Evolutionary conservation across 495 filamentous ascomycete species (phyloP), one percentile per base, ranked within the genome.

Genomic region (Thozetella sp.): DNA sequence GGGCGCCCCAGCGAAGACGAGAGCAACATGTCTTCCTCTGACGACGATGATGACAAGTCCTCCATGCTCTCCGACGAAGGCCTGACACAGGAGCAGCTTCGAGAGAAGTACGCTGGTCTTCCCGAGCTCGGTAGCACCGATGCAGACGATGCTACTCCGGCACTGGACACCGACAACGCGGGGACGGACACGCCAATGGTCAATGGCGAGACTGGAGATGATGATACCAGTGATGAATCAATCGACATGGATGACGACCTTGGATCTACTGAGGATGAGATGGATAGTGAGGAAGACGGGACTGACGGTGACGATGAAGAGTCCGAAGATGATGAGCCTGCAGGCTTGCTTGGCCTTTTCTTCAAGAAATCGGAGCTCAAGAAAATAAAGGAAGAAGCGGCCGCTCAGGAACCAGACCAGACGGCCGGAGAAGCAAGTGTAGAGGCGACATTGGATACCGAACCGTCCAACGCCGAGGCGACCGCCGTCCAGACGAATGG

Each of bases 191-290:
- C 43, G 40, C 52, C 22, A 60, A 54, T 22, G 69, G 65, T 61
- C 20, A 70, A 67, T 3, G 73, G 72, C 30, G 70, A 68, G 2
- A 66, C 63, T 10, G 55, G 71, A 3, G 66, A 79, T 30, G 91
- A 92, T 23, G 87, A 93, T 57, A 80, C 79, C 27, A 90, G 85
- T 43, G 92, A 95, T 64, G 89, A 90, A 60, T 95, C 91, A 11
- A 88, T 90, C 6, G 91, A 94, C 59, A 97, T 97, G 93, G 88
- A 93, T 63, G 89, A 93, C 65, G 90, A 94, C 61, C 83, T 90
- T 72, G 86, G 85, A 24, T 88, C 90, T 26, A 88, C 80, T 40
- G 88, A 90, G 45, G 85, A 87, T 11, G 78, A 83, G 15, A 76
- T 72, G 20, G 80, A 77, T 20, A 72, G 70, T 17, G 84, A 83